Evolutionary conservation across 169 alveolate species (phyloP), one percentile per base, ranked within the genome.

Genomic region (Plasmodium berghei): DNA sequence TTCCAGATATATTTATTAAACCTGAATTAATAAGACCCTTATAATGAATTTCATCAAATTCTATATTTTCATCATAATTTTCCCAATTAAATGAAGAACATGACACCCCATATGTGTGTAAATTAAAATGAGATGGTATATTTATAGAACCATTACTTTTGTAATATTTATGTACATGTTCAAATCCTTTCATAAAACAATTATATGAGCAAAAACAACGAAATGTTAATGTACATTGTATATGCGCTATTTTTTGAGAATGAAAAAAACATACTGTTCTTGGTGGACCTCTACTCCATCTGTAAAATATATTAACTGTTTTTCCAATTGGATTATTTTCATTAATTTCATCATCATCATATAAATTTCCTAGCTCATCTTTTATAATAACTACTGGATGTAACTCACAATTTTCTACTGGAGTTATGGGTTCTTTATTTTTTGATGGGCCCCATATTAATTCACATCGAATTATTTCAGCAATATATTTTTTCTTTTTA

Each of bases 231-330:
- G 94, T 91, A 88, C 96, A 94, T 86, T 94, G 96, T 48, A 94
- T 26, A 20, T 64, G 40, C 12, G 95, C 95, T 24, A 90, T 67
- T 73, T 93, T 94, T 42, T 93, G 93, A 49, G 96, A 95, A 61
- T 94, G 96, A 70, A 94, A 92, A 64, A 94, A 88, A 73, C 96
- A 94, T 8, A 94, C 96, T 12, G 95, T 93, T 48, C 96, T 70
- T 4, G 95, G 92, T 2, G 96, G 96, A 1, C 96, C 95, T 63
- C 96, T 83, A 52, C 88, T 74, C 96, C 96, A 94, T 63, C 96
- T 91, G 46, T 88, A 94, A 59, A 83, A 67, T 24, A 94, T 90
- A 28, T 63, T 86, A 48, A 72, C 91, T 0, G 92, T 63, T 75
- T 71, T 80, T 26, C 94, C 93, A 18, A 80, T 73, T 8, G 93